These are phyloP conservation scores for Fragosphaeria purpurea DNA, from an alignment of 2,329 filamentous ascomycete species.

Conservation along the genomic window DNA sequence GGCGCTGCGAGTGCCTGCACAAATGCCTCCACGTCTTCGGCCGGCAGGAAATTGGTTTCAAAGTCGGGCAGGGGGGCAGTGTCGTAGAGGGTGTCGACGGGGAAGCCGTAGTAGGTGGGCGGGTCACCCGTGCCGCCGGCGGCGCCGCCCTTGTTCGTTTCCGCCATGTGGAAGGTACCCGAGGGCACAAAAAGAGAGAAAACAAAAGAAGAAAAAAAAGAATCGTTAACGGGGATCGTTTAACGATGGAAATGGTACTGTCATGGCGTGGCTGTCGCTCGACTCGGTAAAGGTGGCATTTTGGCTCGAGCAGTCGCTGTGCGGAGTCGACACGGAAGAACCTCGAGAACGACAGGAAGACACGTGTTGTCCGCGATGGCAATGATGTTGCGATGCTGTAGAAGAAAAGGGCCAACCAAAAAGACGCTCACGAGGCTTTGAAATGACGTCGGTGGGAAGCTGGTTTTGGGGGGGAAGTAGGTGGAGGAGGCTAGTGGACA, in stretches of 20 bases:
- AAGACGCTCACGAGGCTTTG: background rate
- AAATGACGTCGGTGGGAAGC: conserved; percentile 5
- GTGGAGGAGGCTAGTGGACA: background rate
- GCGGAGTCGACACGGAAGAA: too few relatives aligned
- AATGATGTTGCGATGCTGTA: too few relatives aligned
- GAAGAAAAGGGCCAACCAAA: too few relatives aligned
- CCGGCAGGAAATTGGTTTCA: conserved; percentile 64
- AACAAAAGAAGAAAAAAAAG: too few relatives aligned
- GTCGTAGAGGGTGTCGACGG: conserved; percentile 54
- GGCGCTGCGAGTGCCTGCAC: conserved; percentile 73
- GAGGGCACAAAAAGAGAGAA: background rate
- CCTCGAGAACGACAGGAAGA: too few relatives aligned
- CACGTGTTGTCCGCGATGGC: too few relatives aligned
- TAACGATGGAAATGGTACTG: background rate
- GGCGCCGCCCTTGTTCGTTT: conserved; percentile 1
- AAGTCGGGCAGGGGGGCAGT: conserved; percentile 63
- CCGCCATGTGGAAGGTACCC: conserved; percentile 4
- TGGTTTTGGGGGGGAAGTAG: background rate
- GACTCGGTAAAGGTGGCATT: too few relatives aligned
- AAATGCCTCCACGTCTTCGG: conserved; percentile 68
- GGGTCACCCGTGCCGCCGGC: background rate
- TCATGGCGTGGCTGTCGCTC: background rate
- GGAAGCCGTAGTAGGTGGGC: conserved; percentile 41
- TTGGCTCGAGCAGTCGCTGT: too few relatives aligned
- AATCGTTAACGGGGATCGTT: background rate